phyloP scores from a whole-genome alignment of 2,329 filamentous ascomycete genomes.

The Fusarium euwallaceae region DNA sequence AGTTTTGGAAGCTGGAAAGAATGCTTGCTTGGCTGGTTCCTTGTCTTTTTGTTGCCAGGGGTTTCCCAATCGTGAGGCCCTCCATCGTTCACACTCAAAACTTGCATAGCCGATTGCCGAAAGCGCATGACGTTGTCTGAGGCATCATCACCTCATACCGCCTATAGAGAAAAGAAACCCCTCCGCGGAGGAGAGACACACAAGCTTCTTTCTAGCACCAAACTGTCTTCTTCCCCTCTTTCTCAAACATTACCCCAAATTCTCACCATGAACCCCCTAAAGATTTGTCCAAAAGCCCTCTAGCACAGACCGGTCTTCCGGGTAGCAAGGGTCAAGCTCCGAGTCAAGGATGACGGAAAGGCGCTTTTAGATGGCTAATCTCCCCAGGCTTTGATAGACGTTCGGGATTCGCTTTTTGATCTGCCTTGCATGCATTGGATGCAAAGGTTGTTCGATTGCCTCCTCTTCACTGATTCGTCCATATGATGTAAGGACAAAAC shows the following conservation, averaged over 20 bases:
- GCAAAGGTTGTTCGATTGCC: slow-evolving; percentile 17
- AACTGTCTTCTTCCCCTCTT: not conserved
- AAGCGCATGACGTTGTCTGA: slow-evolving; percentile 30
- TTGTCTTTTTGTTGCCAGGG: slow-evolving; percentile 27
- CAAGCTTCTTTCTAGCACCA: slow-evolving; percentile 17
- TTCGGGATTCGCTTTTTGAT: slow-evolving; percentile 10
- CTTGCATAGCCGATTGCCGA: slow-evolving; percentile 39
- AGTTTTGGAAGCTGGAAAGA: not conserved
- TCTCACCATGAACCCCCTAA: not conserved
- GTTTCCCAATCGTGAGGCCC: slow-evolving; percentile 3
- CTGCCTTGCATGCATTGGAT: slow-evolving; percentile 27
- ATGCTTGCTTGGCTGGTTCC: not conserved
- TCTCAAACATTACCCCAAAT: not conserved
- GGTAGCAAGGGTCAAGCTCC: slow-evolving; percentile 5
- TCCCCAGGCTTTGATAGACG: not conserved
- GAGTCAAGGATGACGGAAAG: not conserved
- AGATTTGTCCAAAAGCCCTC: not conserved
- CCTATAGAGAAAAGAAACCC: not conserved
- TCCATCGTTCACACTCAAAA: slow-evolving; percentile 22
- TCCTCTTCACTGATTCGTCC: slow-evolving; percentile 24
- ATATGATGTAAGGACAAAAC: slow-evolving; percentile 12
- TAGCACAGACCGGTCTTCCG: not conserved
- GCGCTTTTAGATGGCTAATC: not conserved
- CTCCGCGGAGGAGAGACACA: slow-evolving; percentile 16
- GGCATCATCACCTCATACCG: slow-evolving; percentile 33